phyloP scores from a whole-genome alignment of 192 early-diverging fungal species.

The Backusella westeae region DNA sequence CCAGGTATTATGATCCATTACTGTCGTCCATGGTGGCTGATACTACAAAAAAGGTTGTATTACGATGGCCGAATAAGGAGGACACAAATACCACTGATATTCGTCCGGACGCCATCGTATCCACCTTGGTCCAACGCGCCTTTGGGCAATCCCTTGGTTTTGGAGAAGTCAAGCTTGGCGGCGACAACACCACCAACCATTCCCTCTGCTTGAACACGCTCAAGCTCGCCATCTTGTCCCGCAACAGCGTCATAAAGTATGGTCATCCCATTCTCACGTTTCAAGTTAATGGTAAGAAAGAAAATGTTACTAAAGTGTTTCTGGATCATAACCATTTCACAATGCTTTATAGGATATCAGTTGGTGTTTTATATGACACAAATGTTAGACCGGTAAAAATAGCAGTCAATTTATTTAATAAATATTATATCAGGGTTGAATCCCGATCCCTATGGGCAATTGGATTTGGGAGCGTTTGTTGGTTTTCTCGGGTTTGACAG shows the following conservation, averaged over 20 bases:
- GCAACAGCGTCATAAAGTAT: conserved; percentile 18
- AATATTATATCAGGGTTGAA: no score
- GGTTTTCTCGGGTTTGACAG: no score
- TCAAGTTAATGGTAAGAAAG: conserved; percentile 27
- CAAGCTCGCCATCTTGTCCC: conserved; percentile 18
- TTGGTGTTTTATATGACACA: conserved; percentile 30
- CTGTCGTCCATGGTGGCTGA: conserved; percentile 4
- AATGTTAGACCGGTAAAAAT: conserved; percentile 3
- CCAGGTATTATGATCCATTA: not conserved
- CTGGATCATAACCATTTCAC: conserved; percentile 22
- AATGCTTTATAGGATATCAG: conserved; percentile 17
- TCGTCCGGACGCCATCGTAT: conserved; percentile 27
- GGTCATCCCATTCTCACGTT: conserved; percentile 23
- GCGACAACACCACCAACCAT: conserved; percentile 19
- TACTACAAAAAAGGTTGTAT: conserved; percentile 16
- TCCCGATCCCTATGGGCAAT: no score
- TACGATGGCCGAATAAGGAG: conserved; percentile 23
- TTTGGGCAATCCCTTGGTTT: conserved; percentile 19
- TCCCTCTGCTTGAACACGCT: conserved; percentile 22
- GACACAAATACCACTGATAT: conserved; percentile 11
- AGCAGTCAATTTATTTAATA: no score
- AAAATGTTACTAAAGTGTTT: conserved; percentile 15
- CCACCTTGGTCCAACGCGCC: conserved; percentile 18
- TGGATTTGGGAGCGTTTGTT: no score
- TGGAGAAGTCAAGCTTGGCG: conserved; percentile 27